phyloP scores from a whole-genome alignment of 2,329 filamentous ascomycete species.

The Aspergillus sclerotialis region DNA sequence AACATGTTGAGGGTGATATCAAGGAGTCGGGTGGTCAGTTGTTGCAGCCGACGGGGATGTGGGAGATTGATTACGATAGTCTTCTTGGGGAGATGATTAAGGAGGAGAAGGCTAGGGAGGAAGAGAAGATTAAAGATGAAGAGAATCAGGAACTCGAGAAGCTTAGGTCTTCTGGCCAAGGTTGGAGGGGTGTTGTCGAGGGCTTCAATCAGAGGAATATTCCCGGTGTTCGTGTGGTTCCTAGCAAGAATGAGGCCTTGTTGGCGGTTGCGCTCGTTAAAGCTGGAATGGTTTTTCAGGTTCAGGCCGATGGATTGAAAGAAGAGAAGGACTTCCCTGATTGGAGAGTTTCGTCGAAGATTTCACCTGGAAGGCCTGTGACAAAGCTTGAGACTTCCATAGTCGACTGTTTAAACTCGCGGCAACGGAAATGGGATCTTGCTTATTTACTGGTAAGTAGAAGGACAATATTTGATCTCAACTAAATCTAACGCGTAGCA shows the following conservation, averaged over 20 bases:
- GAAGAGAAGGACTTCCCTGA: constrained; percentile 15
- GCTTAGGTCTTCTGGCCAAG: constrained; percentile 20
- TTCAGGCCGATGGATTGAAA: constrained; percentile 16
- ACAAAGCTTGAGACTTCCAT: constrained; percentile 30
- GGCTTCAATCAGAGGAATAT: constrained; percentile 19
- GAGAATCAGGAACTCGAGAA: constrained; percentile 24
- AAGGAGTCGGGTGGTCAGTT: constrained; percentile 30
- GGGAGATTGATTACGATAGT: constrained; percentile 34
- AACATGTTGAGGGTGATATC: constrained; percentile 28
- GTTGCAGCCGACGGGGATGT: constrained; percentile 30
- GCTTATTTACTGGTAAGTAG: constrained; percentile 30
- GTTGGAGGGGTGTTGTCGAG: constrained; percentile 28
- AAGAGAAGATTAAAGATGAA: constrained; percentile 16
- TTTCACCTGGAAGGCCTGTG: constrained; percentile 13
- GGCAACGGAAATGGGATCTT: constrained; percentile 33
- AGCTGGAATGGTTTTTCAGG: constrained; percentile 27
- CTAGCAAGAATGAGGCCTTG: constrained; percentile 15
- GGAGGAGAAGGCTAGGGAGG: constrained; percentile 20
- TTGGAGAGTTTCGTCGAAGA: constrained; percentile 28
- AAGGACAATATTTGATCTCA: neutral
- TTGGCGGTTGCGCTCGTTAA: constrained; percentile 24
- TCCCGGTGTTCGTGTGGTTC: constrained; percentile 23
- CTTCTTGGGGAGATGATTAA: constrained; percentile 25
- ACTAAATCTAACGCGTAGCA: constrained; percentile 11
- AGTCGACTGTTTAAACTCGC: constrained; percentile 26